Conservation (phyloP, 2,329 filamentous ascomycete genomes). For the Fonsecaea erecta region DNA sequence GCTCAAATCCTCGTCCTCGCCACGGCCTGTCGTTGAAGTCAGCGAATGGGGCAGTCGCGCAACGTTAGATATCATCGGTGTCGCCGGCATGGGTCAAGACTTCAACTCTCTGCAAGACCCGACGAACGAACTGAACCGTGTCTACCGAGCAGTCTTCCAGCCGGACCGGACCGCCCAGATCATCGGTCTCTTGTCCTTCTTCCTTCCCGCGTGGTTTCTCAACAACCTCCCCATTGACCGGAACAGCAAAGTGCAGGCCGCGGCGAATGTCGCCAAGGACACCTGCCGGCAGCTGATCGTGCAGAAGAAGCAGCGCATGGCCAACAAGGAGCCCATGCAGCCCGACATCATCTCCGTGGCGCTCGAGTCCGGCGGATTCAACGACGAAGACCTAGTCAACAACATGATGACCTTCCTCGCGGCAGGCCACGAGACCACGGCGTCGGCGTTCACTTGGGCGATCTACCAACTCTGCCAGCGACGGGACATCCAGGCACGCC, state of each 20-base stretch:
- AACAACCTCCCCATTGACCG: slow-evolving; percentile 68
- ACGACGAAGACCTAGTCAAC: slow-evolving; percentile 78
- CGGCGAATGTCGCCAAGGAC: slow-evolving; percentile 64
- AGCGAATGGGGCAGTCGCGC: slow-evolving; percentile 67
- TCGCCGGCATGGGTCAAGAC: slow-evolving; percentile 72
- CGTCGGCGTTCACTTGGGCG: slow-evolving; percentile 40
- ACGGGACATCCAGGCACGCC: slow-evolving; percentile 38
- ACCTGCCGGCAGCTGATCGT: slow-evolving; percentile 71
- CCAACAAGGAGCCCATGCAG: slow-evolving; percentile 56
- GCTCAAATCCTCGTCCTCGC: slow-evolving; percentile 35
- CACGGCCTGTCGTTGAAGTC: slow-evolving; percentile 59
- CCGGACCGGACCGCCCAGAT: slow-evolving; percentile 59
- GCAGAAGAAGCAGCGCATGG: slow-evolving; percentile 67
- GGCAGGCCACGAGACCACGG: slow-evolving; percentile 56
- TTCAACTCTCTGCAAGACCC: slow-evolving; percentile 69
- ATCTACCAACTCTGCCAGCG: slow-evolving; percentile 39
- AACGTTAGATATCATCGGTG: slow-evolving; percentile 76
- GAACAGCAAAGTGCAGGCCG: slow-evolving; percentile 67
- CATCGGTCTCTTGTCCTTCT: slow-evolving; percentile 62
- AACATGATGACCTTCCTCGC: slow-evolving; percentile 90
- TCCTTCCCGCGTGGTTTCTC: slow-evolving; percentile 68
- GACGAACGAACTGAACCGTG: slow-evolving; percentile 61
- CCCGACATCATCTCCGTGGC: slow-evolving; percentile 82
- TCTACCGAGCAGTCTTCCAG: slow-evolving; percentile 62
- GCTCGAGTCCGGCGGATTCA: slow-evolving; percentile 74